Percentiles rank a stretch among this genome's conserved stretches.
Conservation (phyloP, 2,329 filamentous ascomycete genomes). For the Taxawa tesnikishii region DNA sequence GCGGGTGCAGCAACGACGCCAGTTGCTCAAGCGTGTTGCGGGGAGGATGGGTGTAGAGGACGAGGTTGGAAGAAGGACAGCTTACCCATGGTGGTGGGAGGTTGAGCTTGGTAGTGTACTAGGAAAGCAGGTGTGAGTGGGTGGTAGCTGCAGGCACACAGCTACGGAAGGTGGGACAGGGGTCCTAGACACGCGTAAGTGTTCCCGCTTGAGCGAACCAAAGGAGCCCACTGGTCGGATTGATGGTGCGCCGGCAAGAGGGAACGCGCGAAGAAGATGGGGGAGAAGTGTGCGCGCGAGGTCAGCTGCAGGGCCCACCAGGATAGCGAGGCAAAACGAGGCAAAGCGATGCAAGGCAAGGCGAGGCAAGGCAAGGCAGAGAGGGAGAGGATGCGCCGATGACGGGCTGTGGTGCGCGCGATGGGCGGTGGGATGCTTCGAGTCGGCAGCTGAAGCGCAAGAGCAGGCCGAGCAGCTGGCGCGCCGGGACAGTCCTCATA, state of each 20-base stretch:
- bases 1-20: constrained; percentile 1
- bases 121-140: not conserved
- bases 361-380: not conserved
- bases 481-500: too few species aligned
- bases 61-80: constrained; percentile 4
- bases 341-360: not conserved
- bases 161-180: constrained; percentile 8
- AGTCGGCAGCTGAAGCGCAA: too few species aligned
- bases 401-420: not conserved
- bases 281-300: not conserved
- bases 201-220: not conserved
- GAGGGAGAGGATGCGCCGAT: not conserved
- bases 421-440: too few species aligned
- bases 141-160: constrained; percentile 1
- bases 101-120: not conserved
- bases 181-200: constrained; percentile 5
- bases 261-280: too few species aligned
- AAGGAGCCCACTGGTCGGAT: too few species aligned
- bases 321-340: not conserved
- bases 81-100: constrained; percentile 9
- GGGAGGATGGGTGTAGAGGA: too few species aligned
- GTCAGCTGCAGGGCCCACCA: not conserved
- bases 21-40: too few species aligned
- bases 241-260: too few species aligned
- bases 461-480: too few species aligned